These are phyloP conservation scores for Cucumis hystrix DNA, from an alignment of 306 rosid species.

Conservation along the genomic window DNA sequence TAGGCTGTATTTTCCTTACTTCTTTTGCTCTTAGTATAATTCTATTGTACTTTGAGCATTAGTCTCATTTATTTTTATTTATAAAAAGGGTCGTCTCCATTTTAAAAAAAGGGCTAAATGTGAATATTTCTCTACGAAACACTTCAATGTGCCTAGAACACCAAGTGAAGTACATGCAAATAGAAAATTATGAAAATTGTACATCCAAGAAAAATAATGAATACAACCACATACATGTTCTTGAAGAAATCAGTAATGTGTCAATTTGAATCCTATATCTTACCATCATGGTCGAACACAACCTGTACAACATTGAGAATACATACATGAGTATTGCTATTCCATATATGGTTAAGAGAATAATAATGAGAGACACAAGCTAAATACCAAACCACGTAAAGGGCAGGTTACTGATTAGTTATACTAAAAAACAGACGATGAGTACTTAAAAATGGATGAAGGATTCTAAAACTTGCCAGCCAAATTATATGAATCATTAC, in stretches of 20 bases:
- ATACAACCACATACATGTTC: conserved; percentile 8
- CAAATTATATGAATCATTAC: neutral
- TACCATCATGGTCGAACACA: conserved; percentile 98
- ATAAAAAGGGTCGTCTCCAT: too few species aligned
- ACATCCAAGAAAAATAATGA: neutral
- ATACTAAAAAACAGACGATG: neutral
- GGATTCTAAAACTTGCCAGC: neutral
- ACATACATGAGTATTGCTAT: neutral
- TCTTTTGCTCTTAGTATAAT: too few species aligned
- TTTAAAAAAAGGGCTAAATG: too few species aligned
- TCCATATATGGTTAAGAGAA: neutral
- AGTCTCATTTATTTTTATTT: too few species aligned
- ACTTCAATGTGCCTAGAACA: too few species aligned
- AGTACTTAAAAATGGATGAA: neutral
- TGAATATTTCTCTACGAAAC: too few species aligned
- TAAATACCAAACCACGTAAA: neutral
- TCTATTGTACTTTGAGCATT: too few species aligned
- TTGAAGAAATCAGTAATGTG: conserved; percentile 9
- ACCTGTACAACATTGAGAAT: conserved; percentile 50
- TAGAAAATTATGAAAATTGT: neutral
- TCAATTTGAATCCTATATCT: conserved; percentile 15
- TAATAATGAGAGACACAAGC: neutral
- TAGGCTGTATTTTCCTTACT: too few species aligned
- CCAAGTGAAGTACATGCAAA: neutral
- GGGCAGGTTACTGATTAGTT: neutral